Base-by-base conservation (phyloP, 2,329 filamentous ascomycete species). In the Botrytis elliptica region DNA sequence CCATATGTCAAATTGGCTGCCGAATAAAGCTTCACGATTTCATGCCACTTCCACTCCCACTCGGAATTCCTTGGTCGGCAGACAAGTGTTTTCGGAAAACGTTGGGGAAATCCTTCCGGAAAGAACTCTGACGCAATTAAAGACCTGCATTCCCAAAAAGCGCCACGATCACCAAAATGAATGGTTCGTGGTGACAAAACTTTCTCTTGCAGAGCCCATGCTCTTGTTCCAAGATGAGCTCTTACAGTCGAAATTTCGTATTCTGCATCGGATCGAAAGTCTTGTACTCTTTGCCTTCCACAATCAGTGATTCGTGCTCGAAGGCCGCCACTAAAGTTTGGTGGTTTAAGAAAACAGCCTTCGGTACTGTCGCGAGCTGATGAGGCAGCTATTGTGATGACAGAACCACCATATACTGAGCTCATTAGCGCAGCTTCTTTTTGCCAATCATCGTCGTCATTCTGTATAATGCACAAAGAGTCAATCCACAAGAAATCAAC, bases 21-120 rank as follows among this genome's bases (percentile, higher is more conserved):
- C 9, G 77, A 78, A 66, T 79, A 81, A 25, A 78, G 64, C 14
- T 74, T 42, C 0, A 75, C 72, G 2, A 75, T 52, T 7, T 60
- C 22, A 33, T 0, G 40, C 75, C 76, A 77, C 22, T 49, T 29
- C 29, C 29, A 29, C 1, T 29, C 1, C 29, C 29, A 29, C 1
- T 2, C 29, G 29, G 29, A 29, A 2, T 29, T 1, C 1, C 29
- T 29, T 29, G 29, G 1, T 29, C 29, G 29, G 29, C 29, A 29
- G 29, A 29, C 29, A n/a, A n/a, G n/a, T n/a, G n/a, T n/a, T n/a
- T n/a, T n/a, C n/a, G n/a, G n/a, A n/a, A n/a, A n/a, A n/a, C n/a
- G n/a, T n/a, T n/a, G n/a, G n/a, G n/a, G n/a, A n/a, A n/a, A n/a
- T n/a, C n/a, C n/a, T n/a, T n/a, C n/a, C n/a, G n/a, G n/a, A 29